Conservation (phyloP, 129 eudicot genomes). For the Chrysanthemum makinoi region DNA sequence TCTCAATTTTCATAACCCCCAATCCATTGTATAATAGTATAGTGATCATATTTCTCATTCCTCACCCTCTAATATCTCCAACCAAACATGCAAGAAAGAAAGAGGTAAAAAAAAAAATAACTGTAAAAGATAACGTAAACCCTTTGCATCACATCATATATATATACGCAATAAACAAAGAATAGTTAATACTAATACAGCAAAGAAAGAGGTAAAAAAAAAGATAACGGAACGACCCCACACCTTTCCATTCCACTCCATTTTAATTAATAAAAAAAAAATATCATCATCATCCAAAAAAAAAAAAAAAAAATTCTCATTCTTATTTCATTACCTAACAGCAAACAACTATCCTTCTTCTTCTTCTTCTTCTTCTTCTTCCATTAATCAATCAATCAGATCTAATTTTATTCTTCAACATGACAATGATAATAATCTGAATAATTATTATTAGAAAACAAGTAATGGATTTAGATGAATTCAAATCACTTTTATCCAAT, state of each 20-base stretch:
- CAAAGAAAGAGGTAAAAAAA: conserved; percentile 1
- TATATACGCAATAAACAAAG: no score
- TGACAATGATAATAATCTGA: no score
- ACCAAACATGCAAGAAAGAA: no score
- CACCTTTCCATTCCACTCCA: neutral
- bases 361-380: neutral
- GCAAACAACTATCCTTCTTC: neutral
- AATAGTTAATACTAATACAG: no score
- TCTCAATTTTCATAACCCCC: no score
- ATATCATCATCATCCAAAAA: no score
- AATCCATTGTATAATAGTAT: no score
- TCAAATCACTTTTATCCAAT: conserved; percentile 45
- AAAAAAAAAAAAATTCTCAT: neutral
- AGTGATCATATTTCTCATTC: no score
- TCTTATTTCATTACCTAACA: conserved; percentile 8
- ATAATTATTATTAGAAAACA: neutral
- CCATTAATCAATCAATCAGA: neutral
- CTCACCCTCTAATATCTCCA: no score
- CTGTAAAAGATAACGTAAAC: no score
- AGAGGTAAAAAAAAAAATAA: no score
- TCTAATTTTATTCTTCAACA: neutral
- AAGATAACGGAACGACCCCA: conserved; percentile 10
- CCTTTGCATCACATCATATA: no score
- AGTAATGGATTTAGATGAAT: conserved; percentile 59
- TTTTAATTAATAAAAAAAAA: neutral